These are phyloP conservation scores for Cladorrhinum sp. DNA, from an alignment of 2,329 filamentous ascomycete genomes.

Conservation along the genomic window DNA sequence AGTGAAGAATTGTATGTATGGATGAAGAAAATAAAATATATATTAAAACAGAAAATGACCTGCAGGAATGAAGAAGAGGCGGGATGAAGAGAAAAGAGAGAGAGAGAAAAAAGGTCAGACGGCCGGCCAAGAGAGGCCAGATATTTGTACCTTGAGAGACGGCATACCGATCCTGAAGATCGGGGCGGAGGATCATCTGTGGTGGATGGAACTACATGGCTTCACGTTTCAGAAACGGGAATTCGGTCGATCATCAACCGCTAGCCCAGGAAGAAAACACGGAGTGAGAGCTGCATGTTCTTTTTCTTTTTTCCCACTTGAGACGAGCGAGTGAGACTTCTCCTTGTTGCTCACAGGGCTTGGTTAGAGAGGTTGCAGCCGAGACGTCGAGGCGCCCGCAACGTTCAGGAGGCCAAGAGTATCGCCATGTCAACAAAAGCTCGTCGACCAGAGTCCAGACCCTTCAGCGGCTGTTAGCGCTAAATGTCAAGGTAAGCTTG, in stretches of 20 bases:
- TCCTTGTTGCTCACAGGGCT: too few species aligned
- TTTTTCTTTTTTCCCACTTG: not conserved
- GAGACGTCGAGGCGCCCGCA: not conserved
- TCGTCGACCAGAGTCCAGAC: not conserved
- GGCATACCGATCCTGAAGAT: slow-evolving; percentile 14
- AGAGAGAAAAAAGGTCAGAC: slow-evolving; percentile 7
- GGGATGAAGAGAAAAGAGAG: slow-evolving; percentile 15
- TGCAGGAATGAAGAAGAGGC: slow-evolving; percentile 19
- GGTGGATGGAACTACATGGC: slow-evolving; percentile 11
- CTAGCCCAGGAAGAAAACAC: slow-evolving; percentile 1
- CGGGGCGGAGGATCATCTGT: slow-evolving; percentile 18
- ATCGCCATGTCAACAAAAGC: not conserved
- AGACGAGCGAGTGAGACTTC: too few species aligned
- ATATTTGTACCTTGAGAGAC: slow-evolving; percentile 30
- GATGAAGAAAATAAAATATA: slow-evolving; percentile 23
- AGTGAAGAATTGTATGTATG: slow-evolving; percentile 34
- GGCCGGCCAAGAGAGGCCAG: slow-evolving; percentile 18
- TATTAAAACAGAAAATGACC: slow-evolving; percentile 16
- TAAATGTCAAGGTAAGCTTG: slow-evolving; percentile 5
- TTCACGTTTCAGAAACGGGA: slow-evolving; percentile 25
- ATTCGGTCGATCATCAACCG: slow-evolving; percentile 11
- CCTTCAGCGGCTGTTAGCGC: slow-evolving; percentile 3
- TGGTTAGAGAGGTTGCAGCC: not conserved
- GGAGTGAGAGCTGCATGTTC: not conserved
- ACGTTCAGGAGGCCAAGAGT: not conserved